Conservation (phyloP, 257 asterid species). For the Gentiana straminea region DNA sequence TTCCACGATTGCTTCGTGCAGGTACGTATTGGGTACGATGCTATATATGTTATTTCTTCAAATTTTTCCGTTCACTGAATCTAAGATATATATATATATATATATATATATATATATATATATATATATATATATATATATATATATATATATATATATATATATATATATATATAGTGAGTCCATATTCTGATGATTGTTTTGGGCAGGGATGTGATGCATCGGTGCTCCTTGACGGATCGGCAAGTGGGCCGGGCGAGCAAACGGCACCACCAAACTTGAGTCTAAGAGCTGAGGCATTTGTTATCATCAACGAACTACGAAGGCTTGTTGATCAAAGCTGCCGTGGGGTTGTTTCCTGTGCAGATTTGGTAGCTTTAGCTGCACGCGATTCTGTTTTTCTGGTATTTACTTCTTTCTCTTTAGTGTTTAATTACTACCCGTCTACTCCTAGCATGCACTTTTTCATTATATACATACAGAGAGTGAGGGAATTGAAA, state of each 20-base stretch:
- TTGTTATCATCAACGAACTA: slow-evolving; percentile 14
- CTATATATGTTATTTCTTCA: too few species aligned
- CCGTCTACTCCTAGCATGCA: too few species aligned
- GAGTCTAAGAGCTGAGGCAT: slow-evolving; percentile 11
- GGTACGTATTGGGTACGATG: slow-evolving; percentile 6
- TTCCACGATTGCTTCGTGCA: slow-evolving; percentile 70
- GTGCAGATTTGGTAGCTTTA: slow-evolving; percentile 11
- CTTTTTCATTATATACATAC: too few species aligned
- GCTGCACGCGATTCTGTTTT: slow-evolving; percentile 17
- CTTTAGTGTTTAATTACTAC: too few species aligned
- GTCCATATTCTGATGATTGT: too few species aligned
- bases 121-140: too few species aligned
- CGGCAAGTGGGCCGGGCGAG: slow-evolving; percentile 22
- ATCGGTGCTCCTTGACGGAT: slow-evolving; percentile 20
- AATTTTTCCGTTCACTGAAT: too few species aligned
- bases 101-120: too few species aligned
- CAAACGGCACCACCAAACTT: slow-evolving; percentile 21
- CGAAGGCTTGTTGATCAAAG: background rate
- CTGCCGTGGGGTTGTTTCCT: slow-evolving; percentile 18
- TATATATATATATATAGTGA: too few species aligned
- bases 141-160: too few species aligned
- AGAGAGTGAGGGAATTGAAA: too few species aligned
- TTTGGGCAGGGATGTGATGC: slow-evolving; percentile 21
- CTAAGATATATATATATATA: too few species aligned
- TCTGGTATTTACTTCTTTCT: background rate